Evolutionary conservation across 805 yeast genomes (phyloP), one percentile per base, ranked within the genome.

Genomic region (Starmerella khaoyaiensis): DNA sequence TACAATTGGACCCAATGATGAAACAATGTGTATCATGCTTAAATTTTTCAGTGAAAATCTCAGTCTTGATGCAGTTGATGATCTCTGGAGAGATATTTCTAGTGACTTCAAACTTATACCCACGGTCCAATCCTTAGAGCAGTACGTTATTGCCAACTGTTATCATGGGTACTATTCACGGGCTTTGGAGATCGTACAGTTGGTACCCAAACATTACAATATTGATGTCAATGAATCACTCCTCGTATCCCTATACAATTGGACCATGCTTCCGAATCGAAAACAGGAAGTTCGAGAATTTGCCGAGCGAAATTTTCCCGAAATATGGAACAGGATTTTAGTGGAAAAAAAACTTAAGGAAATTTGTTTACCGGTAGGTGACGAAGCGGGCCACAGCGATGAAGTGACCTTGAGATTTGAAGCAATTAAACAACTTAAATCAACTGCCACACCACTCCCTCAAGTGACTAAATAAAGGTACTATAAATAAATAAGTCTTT

Each of bases 81-180:
- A 67, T 29, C 69, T 77, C 29, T 80, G 83, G 78, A 63, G 68
- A 36, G 68, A 68, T 40, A 53, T 79, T 19, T 68, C 76, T 1
- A 60, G 60, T 27, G 40, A 50, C 15, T 72, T 64, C 47, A 69
- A 67, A 0, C 56, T 79, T 4, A 45, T 62, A 10, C 80, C 81
- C 0, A 65, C 69, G 41, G 57, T 65, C 24, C 63, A 63, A 8
- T 64, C 75, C 23, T 68, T 67, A 51, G 66, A 64, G 28, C 82
- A 77, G 52, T 75, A 70, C 48, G 55, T 80, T 23, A 69, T 77
- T 39, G 80, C 83, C 0, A 75, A 78, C 52, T 76, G 79, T 42
- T 76, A 75, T 47, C 73, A 74, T 51, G 83, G 78, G 7, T 59
- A 66, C 31, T 67, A 65, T 26, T 66, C 65, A 8, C 65, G 69